These are phyloP conservation scores for Salvia sclarea DNA, from an alignment of 305 asterid genomes.

Conservation along the genomic window DNA sequence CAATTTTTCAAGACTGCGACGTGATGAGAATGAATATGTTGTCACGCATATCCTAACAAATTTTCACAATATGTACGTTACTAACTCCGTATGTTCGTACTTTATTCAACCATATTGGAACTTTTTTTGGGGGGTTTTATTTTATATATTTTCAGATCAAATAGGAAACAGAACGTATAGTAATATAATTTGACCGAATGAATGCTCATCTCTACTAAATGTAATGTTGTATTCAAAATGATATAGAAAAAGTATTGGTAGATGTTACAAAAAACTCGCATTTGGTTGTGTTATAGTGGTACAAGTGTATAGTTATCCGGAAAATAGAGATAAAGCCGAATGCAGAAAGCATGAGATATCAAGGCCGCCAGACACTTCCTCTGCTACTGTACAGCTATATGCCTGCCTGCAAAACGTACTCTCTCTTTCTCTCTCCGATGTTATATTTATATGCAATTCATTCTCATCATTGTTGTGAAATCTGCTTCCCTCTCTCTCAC, in stretches of 20 bases:
- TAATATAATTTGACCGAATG: too few relatives aligned
- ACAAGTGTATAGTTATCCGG: background rate
- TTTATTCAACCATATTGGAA: background rate
- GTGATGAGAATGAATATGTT: background rate
- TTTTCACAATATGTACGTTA: background rate
- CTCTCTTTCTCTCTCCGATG: constrained; percentile 20
- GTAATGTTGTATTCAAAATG: too few relatives aligned
- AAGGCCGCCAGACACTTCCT: constrained; percentile 44
- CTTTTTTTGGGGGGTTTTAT: background rate
- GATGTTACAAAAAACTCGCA: too few relatives aligned
- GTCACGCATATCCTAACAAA: constrained; percentile 8
- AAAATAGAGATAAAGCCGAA: constrained; percentile 22
- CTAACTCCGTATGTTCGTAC: background rate
- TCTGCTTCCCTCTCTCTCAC: too few relatives aligned
- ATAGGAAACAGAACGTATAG: too few relatives aligned
- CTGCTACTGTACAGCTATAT: constrained; percentile 40
- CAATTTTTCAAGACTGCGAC: background rate
- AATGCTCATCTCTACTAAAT: too few relatives aligned
- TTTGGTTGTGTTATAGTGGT: background rate
- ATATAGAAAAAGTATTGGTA: too few relatives aligned
- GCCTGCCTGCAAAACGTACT: background rate
- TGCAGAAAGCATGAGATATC: constrained; percentile 38
- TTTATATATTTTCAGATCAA: too few relatives aligned
- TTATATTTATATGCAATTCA: constrained; percentile 17
- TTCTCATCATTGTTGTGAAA: background rate